A percentile compares a stretch with the other conserved stretches of the same genome.
These are phyloP conservation scores for Rutidosis leptorrhynchoides DNA, from an alignment of 129 eudicot genomes.

Conservation along the genomic window DNA sequence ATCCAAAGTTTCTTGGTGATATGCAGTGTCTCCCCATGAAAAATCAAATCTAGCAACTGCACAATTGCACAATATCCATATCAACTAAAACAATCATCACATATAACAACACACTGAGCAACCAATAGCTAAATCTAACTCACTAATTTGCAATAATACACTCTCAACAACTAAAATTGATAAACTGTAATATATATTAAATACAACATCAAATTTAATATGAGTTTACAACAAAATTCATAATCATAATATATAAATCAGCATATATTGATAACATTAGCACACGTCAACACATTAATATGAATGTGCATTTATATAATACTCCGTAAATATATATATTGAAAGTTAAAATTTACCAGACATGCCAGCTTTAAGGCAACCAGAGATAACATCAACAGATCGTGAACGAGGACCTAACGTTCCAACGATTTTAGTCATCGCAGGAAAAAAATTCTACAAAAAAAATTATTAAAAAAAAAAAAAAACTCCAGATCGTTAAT, in stretches of 20 bases:
- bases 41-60: slow-evolving; percentile 97
- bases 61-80: slow-evolving; percentile 16
- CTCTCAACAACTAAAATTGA: neutral
- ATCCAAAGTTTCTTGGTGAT: slow-evolving; percentile 87
- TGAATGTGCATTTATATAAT: neutral
- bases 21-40: slow-evolving; percentile 73
- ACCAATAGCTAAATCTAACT: neutral
- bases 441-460: slow-evolving; percentile 74
- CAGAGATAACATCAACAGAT: slow-evolving; percentile 68
- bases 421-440: slow-evolving; percentile 94
- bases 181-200: neutral
- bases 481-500: slow-evolving; percentile 15
- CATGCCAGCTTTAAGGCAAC: slow-evolving; percentile 81
- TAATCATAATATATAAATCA: neutral
- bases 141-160: neutral
- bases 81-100: slow-evolving; percentile 14
- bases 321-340: neutral
- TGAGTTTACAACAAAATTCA: neutral
- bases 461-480: neutral
- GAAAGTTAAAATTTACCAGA: slow-evolving; percentile 42
- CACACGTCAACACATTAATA: neutral
- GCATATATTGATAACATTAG: neutral
- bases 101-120: neutral
- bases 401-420: slow-evolving; percentile 87
- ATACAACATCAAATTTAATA: neutral